Evolutionary conservation across 2,329 filamentous ascomycete genomes (phyloP).

Genomic region (Arthrinium puccinioides): DNA sequence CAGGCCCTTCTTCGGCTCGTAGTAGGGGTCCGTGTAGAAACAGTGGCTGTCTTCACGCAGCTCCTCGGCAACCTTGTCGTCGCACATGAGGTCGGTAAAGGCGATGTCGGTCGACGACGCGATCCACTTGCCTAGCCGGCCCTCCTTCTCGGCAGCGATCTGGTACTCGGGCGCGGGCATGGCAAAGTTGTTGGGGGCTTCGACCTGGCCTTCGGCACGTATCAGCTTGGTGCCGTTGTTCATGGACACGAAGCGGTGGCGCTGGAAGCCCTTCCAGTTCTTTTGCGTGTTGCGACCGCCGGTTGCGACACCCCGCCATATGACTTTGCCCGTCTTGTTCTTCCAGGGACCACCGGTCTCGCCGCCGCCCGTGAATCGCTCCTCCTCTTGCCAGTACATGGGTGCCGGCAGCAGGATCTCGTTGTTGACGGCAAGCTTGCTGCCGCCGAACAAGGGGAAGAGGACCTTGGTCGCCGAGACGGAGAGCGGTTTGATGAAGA

Average conservation of each 20-base stretch:
- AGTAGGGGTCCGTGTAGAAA: constrained; percentile 42
- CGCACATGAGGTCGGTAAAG: constrained; percentile 49
- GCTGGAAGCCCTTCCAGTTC: constrained; percentile 68
- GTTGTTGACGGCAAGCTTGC: constrained; percentile 62
- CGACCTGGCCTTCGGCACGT: constrained; percentile 35
- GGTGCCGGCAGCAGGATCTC: constrained; percentile 63
- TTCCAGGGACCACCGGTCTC: constrained; percentile 48
- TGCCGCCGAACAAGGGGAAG: constrained; percentile 61
- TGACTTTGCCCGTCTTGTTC: constrained; percentile 42
- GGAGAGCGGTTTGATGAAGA: constrained; percentile 54
- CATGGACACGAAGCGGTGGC: constrained; percentile 69
- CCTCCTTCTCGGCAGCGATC: constrained; percentile 36
- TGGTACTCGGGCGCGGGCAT: constrained; percentile 41
- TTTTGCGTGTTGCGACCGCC: constrained; percentile 50
- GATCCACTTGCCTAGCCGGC: constrained; percentile 43
- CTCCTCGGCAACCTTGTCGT: constrained; percentile 18
- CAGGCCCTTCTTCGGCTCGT: constrained; percentile 28
- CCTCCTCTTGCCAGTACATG: constrained; percentile 61
- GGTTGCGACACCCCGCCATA: constrained; percentile 64
- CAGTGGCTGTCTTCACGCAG: constrained; percentile 30
- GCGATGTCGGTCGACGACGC: constrained; percentile 39
- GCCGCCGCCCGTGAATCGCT: constrained; percentile 52
- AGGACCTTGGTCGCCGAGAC: constrained; percentile 49
- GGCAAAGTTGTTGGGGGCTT: constrained; percentile 44
- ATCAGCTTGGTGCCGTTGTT: constrained; percentile 56